Conservation (phyloP, 768 basidiomycete genomes). For the Mycena rosella region DNA sequence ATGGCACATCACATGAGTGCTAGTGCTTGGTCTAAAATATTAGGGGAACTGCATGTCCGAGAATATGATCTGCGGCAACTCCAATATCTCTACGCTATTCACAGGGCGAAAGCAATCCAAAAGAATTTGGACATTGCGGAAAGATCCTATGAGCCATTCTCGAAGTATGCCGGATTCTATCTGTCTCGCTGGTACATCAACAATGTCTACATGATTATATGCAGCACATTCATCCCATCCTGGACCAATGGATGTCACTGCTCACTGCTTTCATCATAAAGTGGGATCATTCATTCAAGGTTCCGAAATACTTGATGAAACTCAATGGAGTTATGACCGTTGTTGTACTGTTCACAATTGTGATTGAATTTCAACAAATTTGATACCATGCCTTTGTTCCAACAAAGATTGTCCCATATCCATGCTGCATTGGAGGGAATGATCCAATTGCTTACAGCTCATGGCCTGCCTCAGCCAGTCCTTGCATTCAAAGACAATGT, state of each 20-base stretch:
- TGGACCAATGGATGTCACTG: not conserved
- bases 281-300: not conserved
- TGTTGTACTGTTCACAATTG: conserved; percentile 30
- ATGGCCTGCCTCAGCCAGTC: not conserved
- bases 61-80: conserved; percentile 34
- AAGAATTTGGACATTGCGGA: not conserved
- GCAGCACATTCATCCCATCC: conserved; percentile 6
- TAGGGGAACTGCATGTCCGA: conserved; percentile 33
- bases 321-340: not conserved
- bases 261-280: not conserved
- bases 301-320: not conserved
- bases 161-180: not conserved
- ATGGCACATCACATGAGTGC: conserved; percentile 30
- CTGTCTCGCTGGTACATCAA: not conserved
- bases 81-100: conserved; percentile 27
- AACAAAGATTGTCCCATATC: conserved; percentile 34
- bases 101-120: not conserved
- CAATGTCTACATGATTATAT: conserved; percentile 25
- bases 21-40: conserved; percentile 31
- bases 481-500: conserved; percentile 15
- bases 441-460: not conserved
- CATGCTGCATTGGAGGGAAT: conserved; percentile 2
- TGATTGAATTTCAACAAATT: conserved; percentile 38
- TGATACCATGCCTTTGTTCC: conserved; percentile 15
- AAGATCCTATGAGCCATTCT: conserved; percentile 17